Conservation (phyloP, 345 rosid genomes). For the Trapa incisa region DNA sequence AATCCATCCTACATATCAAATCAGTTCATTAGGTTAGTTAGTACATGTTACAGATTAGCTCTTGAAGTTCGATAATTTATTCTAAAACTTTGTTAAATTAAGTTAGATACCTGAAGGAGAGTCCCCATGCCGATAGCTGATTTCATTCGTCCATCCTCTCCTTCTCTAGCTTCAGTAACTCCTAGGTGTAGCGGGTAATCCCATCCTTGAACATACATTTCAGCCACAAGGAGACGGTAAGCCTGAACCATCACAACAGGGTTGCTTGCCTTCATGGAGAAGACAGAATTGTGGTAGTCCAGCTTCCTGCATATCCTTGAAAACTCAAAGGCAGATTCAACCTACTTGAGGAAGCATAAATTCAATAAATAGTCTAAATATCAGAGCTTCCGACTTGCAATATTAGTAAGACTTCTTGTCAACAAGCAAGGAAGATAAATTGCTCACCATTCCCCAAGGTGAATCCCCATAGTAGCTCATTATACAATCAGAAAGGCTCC, state of each 20-base stretch:
- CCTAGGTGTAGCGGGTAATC: conserved; percentile 96
- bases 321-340: conserved; percentile 98
- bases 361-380: background rate
- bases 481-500: conserved; percentile 97
- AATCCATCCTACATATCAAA: conserved; percentile 64
- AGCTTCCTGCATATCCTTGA: conserved; percentile 85
- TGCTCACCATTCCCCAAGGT: conserved; percentile 88
- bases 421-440: conserved; percentile 6
- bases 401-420: conserved; percentile 7
- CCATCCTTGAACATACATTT: conserved; percentile 96
- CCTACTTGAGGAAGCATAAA: conserved; percentile 27
- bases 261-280: conserved; percentile 99
- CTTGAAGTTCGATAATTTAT: background rate
- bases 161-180: conserved; percentile 99
- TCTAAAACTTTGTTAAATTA: background rate
- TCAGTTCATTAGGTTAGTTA: background rate
- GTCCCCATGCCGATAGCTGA: conserved; percentile 98
- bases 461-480: conserved; percentile 99
- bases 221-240: conserved; percentile 83
- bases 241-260: conserved; percentile 99
- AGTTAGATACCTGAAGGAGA: conserved; percentile 62
- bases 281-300: conserved; percentile 92
- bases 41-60: background rate
- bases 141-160: conserved; percentile 98
- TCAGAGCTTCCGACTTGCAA: conserved; percentile 7